Percentiles rank a stretch among this genome's conserved stretches.
These are phyloP conservation scores for Backusella luteola DNA, from an alignment of 192 early-diverging fungal species.

Conservation along the genomic window DNA sequence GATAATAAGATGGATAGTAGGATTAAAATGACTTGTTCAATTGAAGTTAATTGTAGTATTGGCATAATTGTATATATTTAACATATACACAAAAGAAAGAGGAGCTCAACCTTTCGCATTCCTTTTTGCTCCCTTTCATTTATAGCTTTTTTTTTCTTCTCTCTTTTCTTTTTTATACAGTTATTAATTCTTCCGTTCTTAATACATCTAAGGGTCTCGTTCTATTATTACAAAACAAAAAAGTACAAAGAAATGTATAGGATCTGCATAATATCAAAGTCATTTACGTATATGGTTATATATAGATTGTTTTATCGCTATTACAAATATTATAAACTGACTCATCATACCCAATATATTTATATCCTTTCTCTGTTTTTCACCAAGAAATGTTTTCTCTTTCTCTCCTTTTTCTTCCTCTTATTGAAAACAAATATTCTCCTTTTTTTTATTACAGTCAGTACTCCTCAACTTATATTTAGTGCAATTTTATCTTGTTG, in stretches of 20 bases:
- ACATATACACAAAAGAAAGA: neutral
- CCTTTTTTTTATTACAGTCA: neutral
- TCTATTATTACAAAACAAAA: neutral
- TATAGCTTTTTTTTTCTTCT: neutral
- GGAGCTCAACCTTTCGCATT: neutral
- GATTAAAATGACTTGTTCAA: neutral
- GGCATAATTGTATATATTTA: slow-evolving; percentile 1
- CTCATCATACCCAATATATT: neutral
- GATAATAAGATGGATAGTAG: neutral
- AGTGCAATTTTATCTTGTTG: neutral
- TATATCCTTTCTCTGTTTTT: neutral
- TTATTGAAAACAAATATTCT: neutral
- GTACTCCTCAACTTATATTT: neutral
- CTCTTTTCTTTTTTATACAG: neutral
- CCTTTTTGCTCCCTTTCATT: neutral
- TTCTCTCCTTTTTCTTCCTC: neutral
- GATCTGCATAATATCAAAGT: neutral
- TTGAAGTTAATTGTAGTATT: slow-evolving; percentile 1
- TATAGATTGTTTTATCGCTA: neutral
- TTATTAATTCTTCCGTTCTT: slow-evolving; percentile 1
- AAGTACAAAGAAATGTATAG: neutral
- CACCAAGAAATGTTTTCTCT: neutral
- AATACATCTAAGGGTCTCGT: neutral
- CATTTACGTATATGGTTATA: neutral
- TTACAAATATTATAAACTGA: neutral